phyloP scores from a whole-genome alignment of 495 filamentous ascomycete genomes.

The Aspergillus leporis region DNA sequence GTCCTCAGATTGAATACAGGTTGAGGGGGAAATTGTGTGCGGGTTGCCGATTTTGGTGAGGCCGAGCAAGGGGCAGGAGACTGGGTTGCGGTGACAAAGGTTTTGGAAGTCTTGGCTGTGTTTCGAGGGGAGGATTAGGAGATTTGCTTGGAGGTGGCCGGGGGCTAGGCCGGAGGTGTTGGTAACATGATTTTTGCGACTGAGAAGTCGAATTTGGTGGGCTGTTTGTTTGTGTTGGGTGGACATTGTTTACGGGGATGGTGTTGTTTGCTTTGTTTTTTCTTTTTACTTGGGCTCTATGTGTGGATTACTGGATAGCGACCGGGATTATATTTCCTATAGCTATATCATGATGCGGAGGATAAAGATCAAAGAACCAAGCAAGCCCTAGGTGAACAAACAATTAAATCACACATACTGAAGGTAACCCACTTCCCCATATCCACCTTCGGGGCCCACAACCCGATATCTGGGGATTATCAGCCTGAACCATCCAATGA shows the following conservation, averaged over 20 bases:
- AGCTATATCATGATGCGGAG: no score
- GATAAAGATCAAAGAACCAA: no score
- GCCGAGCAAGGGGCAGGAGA: conserved; percentile 58
- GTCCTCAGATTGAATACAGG: conserved; percentile 30
- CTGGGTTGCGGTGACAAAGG: conserved; percentile 56
- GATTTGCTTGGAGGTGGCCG: conserved; percentile 57
- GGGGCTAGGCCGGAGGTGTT: conserved; percentile 53
- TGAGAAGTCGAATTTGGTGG: conserved; percentile 40
- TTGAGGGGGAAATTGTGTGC: conserved; percentile 18
- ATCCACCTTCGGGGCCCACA: conserved; percentile 19
- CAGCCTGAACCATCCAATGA: background rate
- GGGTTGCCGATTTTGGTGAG: conserved; percentile 27
- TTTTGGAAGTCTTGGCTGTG: conserved; percentile 53
- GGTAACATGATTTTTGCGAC: conserved; percentile 39
- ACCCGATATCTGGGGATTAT: conserved; percentile 7
- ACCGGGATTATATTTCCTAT: no score
- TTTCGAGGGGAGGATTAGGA: conserved; percentile 52
- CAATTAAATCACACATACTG: background rate
- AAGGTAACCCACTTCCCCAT: conserved; percentile 18
- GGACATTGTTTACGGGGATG: background rate
- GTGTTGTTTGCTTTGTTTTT: background rate
- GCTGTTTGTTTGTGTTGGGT: background rate
- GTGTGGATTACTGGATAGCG: background rate
- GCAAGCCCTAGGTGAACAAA: no score
- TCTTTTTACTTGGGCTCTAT: background rate